Percentiles rank a stretch among this genome's conserved stretches.
Conservation (phyloP, 306 rosid genomes). For the Hippophae gyantsensis region DNA sequence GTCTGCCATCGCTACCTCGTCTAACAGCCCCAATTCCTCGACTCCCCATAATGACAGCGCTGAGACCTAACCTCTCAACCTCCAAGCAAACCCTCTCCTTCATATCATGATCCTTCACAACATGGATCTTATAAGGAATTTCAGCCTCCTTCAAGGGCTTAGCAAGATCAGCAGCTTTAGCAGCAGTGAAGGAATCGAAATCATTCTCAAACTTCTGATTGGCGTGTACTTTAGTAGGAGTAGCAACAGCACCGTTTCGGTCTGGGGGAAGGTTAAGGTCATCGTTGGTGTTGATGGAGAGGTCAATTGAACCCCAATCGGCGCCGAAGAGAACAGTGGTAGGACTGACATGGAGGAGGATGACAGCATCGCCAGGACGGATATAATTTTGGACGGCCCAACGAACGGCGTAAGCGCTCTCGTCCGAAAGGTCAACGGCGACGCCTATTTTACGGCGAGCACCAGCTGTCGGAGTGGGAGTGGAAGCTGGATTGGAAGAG, state of each 20-base stretch:
- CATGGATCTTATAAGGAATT: conserved; percentile 61
- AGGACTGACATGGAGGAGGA: conserved; percentile 80
- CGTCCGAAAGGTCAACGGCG: conserved; percentile 78
- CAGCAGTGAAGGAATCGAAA: conserved; percentile 50
- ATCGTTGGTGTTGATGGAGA: conserved; percentile 37
- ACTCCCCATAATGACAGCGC: conserved; percentile 74
- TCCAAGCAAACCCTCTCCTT: conserved; percentile 75
- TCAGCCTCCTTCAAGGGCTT: conserved; percentile 43
- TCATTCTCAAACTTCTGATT: conserved; percentile 50
- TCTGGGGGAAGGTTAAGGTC: conserved; percentile 1
- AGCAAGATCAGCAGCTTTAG: conserved; percentile 54
- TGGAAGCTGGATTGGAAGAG: conserved; percentile 19
- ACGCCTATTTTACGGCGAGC: conserved; percentile 78
- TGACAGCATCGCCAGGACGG: conserved; percentile 76
- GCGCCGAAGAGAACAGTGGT: conserved; percentile 77
- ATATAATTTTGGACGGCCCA: conserved; percentile 82
- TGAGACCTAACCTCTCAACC: conserved; percentile 64
- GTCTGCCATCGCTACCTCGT: conserved; percentile 33
- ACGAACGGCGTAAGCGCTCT: conserved; percentile 67
- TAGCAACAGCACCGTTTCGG: too few species aligned
- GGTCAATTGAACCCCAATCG: conserved; percentile 73
- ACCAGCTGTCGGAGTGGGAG: conserved; percentile 62
- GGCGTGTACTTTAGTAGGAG: neutral
- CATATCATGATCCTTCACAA: conserved; percentile 80
- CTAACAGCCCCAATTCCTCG: conserved; percentile 58